Base-by-base conservation (phyloP, 2,329 filamentous ascomycete species). In the Penicillium sp. region DNA sequence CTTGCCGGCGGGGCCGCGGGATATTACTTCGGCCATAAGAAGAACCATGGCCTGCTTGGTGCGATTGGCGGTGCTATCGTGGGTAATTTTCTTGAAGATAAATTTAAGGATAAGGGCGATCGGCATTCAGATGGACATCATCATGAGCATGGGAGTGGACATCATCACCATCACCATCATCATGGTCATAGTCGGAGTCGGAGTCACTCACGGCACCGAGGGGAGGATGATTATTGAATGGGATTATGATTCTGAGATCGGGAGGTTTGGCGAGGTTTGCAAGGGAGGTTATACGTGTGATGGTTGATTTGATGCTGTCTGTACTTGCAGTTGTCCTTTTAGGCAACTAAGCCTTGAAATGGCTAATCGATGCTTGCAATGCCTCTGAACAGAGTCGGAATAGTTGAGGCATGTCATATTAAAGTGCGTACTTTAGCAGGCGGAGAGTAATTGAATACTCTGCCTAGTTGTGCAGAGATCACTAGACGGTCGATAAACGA, bases 1-100 rank as follows among this genome's bases (percentile, higher is more conserved):
- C 72, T 87, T 4, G 82, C 81, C 14, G 86, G 86, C 46, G 85
- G 83, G 46, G 79, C 84, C 3, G 83, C 84, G 4, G 86, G 85
- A 1, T 82, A 82, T 64, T 82, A 83, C 63, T 76, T 84, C 6
- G 85, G 85, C 19, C 85, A 85, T 71, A 79, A 84, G 65, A 82
- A 79, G 25, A 78, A 83, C n/a, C 84, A 85, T 65, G 84, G 84
- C 3, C 74, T 88, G 33, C 71, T 88, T 10, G 85, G 85, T 11
- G 82, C 84, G 0, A 71, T 88, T 30, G 83, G 83, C 4, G 85
- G 85, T 58, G 85, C 84, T 0, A 78, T 88, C 49, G 58, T 83
- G 2, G 85, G 85, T 1, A 81, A 78, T 69, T 83, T 85, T 62
- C 67, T 84, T 0, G 83, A 86, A 66, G 81, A 87, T 65, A 82